Evolutionary conservation across 257 asterid species (phyloP), one percentile per base, ranked within the genome.

Genomic region (Gentiana straminea): DNA sequence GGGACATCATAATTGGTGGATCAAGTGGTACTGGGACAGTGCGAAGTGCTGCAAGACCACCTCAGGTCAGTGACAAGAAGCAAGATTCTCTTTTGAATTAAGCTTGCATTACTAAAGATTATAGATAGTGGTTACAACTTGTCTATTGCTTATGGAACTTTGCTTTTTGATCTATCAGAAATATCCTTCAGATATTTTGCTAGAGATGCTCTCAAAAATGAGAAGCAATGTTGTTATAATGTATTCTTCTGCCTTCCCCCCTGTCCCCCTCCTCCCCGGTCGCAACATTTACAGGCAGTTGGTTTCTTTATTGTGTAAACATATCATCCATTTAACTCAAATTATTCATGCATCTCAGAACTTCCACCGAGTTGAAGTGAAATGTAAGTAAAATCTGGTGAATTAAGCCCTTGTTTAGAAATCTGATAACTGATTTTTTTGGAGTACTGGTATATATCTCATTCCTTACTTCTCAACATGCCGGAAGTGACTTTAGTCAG

Each of bases 1-100:
- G 99, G 99, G 97, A 92, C 84, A 88, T 88, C 74, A 88, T 93
- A 72, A 80, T 88, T 71, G 89, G 95, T 64, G 95, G 83, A 66
- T 73, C 94, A 52, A 59, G 69, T 59, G 79, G 81, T 71, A 77
- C 89, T 13, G 95, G 94, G 69, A 88, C 94, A 49, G 88, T 80
- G 54, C 80, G 97, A 68, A 87, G 84, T 74, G 84, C 65, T 37
- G 84, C 80, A 65, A 83, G 77, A 70, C 97, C 99, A 13, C 97
- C 99, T 53, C 99, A 86, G 80, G 83, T 60, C 75, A 80, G 84
- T 68, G 94, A 88, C 61, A 82, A 83, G 80, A 88, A 79, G 66
- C 77, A 85, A 4, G 99, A 85, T 52, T 74, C 74, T 73, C 81
- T 78, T 59, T 54, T 64, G 61, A 74, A 70, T 72, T 91, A 79